Conservation (phyloP, 192 early-diverging fungal genomes). For the Jimgerdemannia lactiflua region DNA sequence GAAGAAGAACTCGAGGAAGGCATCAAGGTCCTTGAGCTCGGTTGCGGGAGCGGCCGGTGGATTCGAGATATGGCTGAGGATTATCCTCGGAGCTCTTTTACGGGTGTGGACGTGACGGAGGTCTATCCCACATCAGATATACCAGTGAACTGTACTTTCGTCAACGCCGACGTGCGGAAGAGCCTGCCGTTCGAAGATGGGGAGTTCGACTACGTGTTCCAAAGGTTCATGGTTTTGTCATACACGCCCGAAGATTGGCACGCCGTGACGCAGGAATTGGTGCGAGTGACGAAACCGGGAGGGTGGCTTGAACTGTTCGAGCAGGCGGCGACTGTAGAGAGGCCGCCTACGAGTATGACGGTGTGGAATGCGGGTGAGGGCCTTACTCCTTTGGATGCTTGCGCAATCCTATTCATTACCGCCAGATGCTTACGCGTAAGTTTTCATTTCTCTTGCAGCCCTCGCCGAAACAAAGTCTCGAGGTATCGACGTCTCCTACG, state of each 20-base stretch:
- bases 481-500: neutral
- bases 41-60: neutral
- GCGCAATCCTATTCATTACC: neutral
- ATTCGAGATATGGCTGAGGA: slow-evolving; percentile 10
- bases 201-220: slow-evolving; percentile 30
- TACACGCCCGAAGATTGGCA: slow-evolving; percentile 27
- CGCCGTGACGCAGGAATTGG: slow-evolving; percentile 21
- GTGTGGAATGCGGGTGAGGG: neutral
- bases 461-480: neutral
- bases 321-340: slow-evolving; percentile 14
- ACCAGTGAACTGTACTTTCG: slow-evolving; percentile 33
- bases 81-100: slow-evolving; percentile 21
- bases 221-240: slow-evolving; percentile 24
- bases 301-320: slow-evolving; percentile 39
- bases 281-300: slow-evolving; percentile 23
- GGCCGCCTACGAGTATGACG: neutral
- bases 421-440: neutral
- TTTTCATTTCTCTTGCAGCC: neutral
- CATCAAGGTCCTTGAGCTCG: neutral
- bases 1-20: neutral
- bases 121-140: slow-evolving; percentile 34
- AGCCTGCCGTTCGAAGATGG: slow-evolving; percentile 28
- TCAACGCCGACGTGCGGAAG: slow-evolving; percentile 16
- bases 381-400: neutral
- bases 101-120: slow-evolving; percentile 33